phyloP scores from a whole-genome alignment of 257 asterid species.

The Anisodus tanguticus region DNA sequence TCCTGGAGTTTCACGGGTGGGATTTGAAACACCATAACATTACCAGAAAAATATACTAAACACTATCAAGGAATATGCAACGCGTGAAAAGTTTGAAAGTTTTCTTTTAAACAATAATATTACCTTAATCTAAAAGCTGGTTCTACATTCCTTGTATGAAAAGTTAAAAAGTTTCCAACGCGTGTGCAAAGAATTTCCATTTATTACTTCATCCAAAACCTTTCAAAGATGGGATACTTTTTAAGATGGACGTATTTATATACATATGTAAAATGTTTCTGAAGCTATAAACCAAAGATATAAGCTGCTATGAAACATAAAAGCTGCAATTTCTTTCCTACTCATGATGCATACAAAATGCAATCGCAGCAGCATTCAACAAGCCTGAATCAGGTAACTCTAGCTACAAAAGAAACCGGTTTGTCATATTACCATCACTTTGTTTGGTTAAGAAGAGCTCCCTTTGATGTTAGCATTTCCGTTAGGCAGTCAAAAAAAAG shows the following conservation, averaged over 20 bases:
- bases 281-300: neutral
- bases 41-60: too few species aligned
- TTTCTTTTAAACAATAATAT: neutral
- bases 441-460: conserved; percentile 28
- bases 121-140: neutral
- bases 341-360: conserved; percentile 37
- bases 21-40: too few species aligned
- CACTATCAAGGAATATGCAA: too few species aligned
- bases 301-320: conserved; percentile 27
- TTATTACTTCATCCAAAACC: neutral
- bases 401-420: conserved; percentile 27
- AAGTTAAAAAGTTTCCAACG: neutral
- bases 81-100: neutral
- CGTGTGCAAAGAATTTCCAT: conserved; percentile 6
- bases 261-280: conserved; percentile 4
- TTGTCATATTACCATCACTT: conserved; percentile 24
- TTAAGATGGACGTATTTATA: neutral
- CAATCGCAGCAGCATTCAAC: conserved; percentile 36
- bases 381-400: conserved; percentile 32
- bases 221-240: neutral
- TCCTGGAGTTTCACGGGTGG: too few species aligned
- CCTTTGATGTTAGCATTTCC: conserved; percentile 47
- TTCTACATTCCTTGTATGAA: neutral
- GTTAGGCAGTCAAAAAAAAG: conserved; percentile 35
- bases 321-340: conserved; percentile 34